Conservation (phyloP, 805 yeast species). For the Candida montana region DNA sequence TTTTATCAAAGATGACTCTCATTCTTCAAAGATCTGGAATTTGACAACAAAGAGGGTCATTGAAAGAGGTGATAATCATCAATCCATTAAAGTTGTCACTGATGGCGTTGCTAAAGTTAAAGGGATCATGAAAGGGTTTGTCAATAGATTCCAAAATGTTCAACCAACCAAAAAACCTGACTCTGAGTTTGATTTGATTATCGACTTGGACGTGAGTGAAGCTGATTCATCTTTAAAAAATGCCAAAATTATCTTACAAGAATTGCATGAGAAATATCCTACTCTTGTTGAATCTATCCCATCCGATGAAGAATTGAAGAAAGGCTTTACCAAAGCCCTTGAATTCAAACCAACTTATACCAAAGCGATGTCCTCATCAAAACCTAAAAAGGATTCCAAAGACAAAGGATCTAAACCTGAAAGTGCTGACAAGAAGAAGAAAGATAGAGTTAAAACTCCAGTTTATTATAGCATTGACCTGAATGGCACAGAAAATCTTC, state of each 20-base stretch:
- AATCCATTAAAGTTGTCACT: conserved; percentile 54
- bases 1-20: conserved; percentile 43
- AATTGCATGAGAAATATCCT: conserved; percentile 39
- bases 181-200: conserved; percentile 54
- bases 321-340: conserved; percentile 37
- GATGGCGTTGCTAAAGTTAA: conserved; percentile 46
- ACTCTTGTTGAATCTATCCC: conserved; percentile 46
- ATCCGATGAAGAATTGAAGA: conserved; percentile 49
- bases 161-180: conserved; percentile 50
- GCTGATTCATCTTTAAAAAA: conserved; percentile 45
- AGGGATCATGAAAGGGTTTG: conserved; percentile 69
- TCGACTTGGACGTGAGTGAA: conserved; percentile 45
- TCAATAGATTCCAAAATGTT: conserved; percentile 62
- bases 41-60: conserved; percentile 56
- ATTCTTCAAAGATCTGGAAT: conserved; percentile 36
- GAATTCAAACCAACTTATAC: conserved; percentile 15
- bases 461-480: conserved; percentile 43
- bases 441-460: conserved; percentile 25
- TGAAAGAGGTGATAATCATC: conserved; percentile 83
- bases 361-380: conserved; percentile 12
- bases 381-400: background rate
- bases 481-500: conserved; percentile 12
- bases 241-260: conserved; percentile 36
- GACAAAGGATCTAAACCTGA: conserved; percentile 3
- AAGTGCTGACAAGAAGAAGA: conserved; percentile 1